Conservation (phyloP, 768 basidiomycete species). For the Suillus weaverae region DNA sequence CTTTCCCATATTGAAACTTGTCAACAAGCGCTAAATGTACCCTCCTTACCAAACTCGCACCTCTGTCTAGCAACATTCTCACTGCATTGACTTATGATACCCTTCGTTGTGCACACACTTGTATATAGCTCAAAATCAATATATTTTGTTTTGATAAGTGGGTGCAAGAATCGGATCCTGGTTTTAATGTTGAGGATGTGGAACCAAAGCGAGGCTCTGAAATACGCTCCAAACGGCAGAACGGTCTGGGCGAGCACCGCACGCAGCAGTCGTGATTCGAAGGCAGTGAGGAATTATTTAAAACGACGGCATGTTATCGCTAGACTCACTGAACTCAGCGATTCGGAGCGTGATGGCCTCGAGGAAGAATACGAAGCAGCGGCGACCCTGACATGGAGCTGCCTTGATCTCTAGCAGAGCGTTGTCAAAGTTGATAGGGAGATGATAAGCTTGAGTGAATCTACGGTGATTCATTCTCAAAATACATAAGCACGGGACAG, state of each 20-base stretch:
- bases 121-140: too few species aligned
- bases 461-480: conserved; percentile 35
- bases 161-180: conserved; percentile 4
- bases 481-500: conserved; percentile 37
- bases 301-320: conserved; percentile 35
- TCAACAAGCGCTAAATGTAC: not conserved
- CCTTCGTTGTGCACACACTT: too few species aligned
- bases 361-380: conserved; percentile 30
- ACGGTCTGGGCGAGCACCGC: conserved; percentile 36
- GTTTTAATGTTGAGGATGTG: not conserved
- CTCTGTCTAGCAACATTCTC: not conserved
- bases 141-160: not conserved
- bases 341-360: conserved; percentile 38
- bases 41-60: not conserved
- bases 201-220: conserved; percentile 23
- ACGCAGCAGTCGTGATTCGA: conserved; percentile 25
- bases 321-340: conserved; percentile 29
- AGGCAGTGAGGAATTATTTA: conserved; percentile 24
- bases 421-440: conserved; percentile 1
- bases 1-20: too few species aligned
- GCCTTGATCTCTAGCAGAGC: not conserved
- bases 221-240: conserved; percentile 34
- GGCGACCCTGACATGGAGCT: conserved; percentile 25
- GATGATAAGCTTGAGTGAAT: conserved; percentile 7
- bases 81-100: not conserved